These are phyloP conservation scores for Solanum virginianum DNA, from an alignment of 257 asterid species.

Conservation along the genomic window DNA sequence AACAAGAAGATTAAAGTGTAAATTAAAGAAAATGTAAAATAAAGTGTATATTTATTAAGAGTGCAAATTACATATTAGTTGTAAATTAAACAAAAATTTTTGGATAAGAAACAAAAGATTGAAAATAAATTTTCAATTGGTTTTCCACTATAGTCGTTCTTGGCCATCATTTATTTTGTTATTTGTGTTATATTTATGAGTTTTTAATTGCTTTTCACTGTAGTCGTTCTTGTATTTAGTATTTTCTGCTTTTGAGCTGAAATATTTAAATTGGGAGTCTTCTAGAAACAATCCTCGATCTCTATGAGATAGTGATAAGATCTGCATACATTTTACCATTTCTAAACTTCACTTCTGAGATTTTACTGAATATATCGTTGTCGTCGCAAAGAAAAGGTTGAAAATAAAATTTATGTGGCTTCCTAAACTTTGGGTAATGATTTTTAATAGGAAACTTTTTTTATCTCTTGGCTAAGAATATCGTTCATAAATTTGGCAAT, in stretches of 20 bases:
- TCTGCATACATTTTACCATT: no score
- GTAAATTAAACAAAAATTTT: background rate
- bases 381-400: background rate
- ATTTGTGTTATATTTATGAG: no score
- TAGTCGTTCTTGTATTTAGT: no score
- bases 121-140: background rate
- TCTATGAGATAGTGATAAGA: no score
- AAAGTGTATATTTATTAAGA: background rate
- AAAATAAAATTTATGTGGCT: background rate
- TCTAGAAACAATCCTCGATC: no score
- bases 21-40: no score
- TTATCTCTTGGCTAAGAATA: background rate
- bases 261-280: no score
- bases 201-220: no score
- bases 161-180: no score
- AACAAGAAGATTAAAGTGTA: background rate
- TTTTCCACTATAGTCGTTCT: no score
- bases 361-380: no score
- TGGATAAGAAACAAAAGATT: background rate
- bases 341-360: rapidly evolving
- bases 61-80: background rate
- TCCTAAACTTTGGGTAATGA: background rate
- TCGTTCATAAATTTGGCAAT: background rate
- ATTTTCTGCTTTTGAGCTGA: no score
- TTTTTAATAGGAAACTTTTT: background rate